Percentiles rank a stretch among this genome's conserved stretches.
phyloP scores from a whole-genome alignment of 768 basidiomycete genomes.

The Termitomyces sp. region DNA sequence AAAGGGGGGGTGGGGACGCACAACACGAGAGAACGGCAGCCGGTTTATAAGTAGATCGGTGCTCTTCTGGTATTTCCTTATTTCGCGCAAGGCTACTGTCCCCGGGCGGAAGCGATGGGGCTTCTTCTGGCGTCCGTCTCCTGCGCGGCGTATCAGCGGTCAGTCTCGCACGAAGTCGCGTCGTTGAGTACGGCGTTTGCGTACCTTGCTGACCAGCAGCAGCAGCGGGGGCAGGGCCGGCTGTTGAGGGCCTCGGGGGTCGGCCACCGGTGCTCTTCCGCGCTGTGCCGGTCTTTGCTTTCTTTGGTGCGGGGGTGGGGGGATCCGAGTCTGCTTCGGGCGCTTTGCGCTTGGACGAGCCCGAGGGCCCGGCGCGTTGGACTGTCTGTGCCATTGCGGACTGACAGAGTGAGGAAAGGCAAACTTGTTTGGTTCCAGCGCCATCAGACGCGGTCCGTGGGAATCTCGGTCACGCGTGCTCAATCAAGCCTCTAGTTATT shows the following conservation, averaged over 20 bases:
- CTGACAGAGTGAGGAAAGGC: neutral
- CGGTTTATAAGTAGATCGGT: slow-evolving; percentile 86
- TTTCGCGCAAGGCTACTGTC: slow-evolving; percentile 86
- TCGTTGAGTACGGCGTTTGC: neutral
- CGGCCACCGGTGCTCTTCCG: slow-evolving; percentile 81
- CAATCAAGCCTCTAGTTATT: too few species aligned
- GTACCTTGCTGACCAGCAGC: slow-evolving; percentile 2
- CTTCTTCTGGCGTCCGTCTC: slow-evolving; percentile 29
- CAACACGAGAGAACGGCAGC: slow-evolving; percentile 89
- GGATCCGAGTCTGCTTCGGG: slow-evolving; percentile 37
- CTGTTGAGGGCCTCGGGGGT: slow-evolving; percentile 36
- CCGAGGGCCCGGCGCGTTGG: slow-evolving; percentile 44
- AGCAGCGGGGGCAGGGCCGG: slow-evolving; percentile 4
- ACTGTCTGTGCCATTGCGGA: slow-evolving; percentile 63
- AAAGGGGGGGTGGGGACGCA: slow-evolving; percentile 29
- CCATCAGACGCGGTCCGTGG: slow-evolving; percentile 9
- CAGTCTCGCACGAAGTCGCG: neutral
- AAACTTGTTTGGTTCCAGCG: slow-evolving; percentile 16
- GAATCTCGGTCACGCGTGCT: slow-evolving; percentile 8
- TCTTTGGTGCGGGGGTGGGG: slow-evolving; percentile 46
- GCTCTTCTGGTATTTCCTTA: slow-evolving; percentile 90
- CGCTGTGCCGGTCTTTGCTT: slow-evolving; percentile 55
- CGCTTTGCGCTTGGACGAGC: slow-evolving; percentile 40
- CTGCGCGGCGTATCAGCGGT: neutral
- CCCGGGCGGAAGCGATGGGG: slow-evolving; percentile 79